Evolutionary conservation across 257 asterid species (phyloP), one percentile per base, ranked within the genome.

Genomic region (Lantana camara): DNA sequence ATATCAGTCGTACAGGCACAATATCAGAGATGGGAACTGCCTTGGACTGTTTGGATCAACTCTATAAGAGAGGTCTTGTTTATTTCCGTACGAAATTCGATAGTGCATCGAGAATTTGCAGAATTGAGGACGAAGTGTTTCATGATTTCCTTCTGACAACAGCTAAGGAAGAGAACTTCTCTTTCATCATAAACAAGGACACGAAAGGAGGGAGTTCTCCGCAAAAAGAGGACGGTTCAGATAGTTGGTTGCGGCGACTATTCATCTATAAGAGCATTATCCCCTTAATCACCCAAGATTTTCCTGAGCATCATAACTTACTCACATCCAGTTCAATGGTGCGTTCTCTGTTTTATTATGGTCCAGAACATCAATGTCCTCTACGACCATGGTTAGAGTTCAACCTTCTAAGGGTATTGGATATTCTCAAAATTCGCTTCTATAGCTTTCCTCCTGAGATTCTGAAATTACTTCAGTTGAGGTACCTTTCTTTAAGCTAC

Each of bases 401-500:
- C 19, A 73, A 17, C 23, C 17, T 63, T 52, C 48, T 73, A 6
- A 45, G 55, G 13, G 78, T 73, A 2, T 30, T 73, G 0, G 62
- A 67, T n/a, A 30, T 49, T 19, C 24, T 64, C 47, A 17, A 38
- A 9, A 22, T 66, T 6, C 41, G 44, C n/a, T 51, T 41, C 9
- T 35, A 54, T 44, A 56, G 7, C 68, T 44, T 56, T 56, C 68
- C 67, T 0, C 0, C 11, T 5, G 32, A 11, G 47, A 23, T 73
- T 16, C 35, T 50, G 0, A 34, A 53, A 15, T 49, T 64, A 14
- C 49, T 59, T 35, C 55, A 22, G 16, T 60, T 70, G 19, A 53
- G 42, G 66, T 70, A 69, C 70, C 58, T 75, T 24, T 73, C 70
- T 34, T 21, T 70, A 9, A 64, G 47, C 0, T 69, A 1, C 3